Evolutionary conservation across 345 rosid genomes (phyloP), one percentile per base, ranked within the genome.

Genomic region (Acer yangbiense): DNA sequence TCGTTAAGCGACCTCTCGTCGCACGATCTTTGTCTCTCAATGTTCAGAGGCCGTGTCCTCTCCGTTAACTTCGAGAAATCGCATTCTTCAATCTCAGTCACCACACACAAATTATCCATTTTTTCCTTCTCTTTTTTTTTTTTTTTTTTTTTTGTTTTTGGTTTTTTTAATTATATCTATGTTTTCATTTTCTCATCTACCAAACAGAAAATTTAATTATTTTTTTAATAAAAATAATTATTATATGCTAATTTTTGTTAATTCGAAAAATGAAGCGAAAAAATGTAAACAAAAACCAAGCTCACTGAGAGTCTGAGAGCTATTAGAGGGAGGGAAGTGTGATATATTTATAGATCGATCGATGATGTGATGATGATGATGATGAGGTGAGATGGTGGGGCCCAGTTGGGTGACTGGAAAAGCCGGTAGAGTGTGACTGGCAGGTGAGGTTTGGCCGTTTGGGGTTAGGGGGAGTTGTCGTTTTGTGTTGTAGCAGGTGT

Each of bases 1-100:
- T 93, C 97, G 66, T 55, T 82, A 1, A 90, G 80, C 14, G 90
- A 87, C 82, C 89, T 80, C 75, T 90, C 97, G 18, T 91, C 98
- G 35, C 78, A 90, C 11, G 98, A 96, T 71, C 88, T 83, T 76
- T 90, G 89, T 81, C 98, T 88, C 9, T 96, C 97, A 18, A 94
- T 83, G 76, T 85, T 92, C 86, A 95, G 72, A 27, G 86, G 79
- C 85, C 91, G 90, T 63, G 98, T 93, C 87, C 78, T 91, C 73
- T 90, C 98, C 39, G 81, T 69, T 72, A 91, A 73, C 90, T 85
- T 92, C 0, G 93, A 87, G 85, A 91, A 83, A 87, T 88, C 93
- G 43, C 85, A 23, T 75, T 90, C 96, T n/a, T 87, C 90, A 18
- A 77, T 23, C 78, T 86, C 93, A 21, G 81, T 83, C 55, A 76